phyloP scores from a whole-genome alignment of 306 rosid species.

The Inga laurina region DNA sequence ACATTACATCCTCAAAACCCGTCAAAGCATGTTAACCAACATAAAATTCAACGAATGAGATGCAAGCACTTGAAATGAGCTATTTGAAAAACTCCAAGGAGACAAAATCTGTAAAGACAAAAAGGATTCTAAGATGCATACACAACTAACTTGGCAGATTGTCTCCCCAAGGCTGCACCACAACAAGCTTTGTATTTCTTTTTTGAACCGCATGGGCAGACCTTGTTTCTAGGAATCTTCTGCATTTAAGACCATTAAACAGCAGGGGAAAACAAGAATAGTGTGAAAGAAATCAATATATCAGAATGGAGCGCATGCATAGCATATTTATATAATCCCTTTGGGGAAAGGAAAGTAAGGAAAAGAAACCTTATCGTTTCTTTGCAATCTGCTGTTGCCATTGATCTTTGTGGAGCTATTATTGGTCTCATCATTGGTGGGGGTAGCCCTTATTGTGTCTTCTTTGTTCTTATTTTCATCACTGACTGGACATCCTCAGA shows the following conservation, averaged over 20 bases:
- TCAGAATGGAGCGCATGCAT: constrained; percentile 4
- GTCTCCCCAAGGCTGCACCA: constrained; percentile 57
- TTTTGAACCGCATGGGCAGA: constrained; percentile 79
- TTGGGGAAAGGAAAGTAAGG: not conserved
- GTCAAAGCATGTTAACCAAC: constrained; percentile 24
- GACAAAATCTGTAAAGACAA: constrained; percentile 4
- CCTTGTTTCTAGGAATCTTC: constrained; percentile 69
- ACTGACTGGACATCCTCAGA: constrained; percentile 34
- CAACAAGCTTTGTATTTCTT: constrained; percentile 85
- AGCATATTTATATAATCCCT: not conserved
- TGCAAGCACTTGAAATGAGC: not conserved
- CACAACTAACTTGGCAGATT: constrained; percentile 53
- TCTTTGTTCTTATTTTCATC: constrained; percentile 40
- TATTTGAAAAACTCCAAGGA: not conserved
- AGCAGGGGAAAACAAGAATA: constrained; percentile 7
- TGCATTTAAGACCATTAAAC: constrained; percentile 32
- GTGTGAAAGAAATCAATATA: constrained; percentile 17
- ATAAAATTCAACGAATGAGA: constrained; percentile 4
- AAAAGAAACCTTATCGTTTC: constrained; percentile 56
- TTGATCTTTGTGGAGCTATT: constrained; percentile 25
- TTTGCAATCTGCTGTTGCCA: constrained; percentile 36
- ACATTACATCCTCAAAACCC: constrained; percentile 8
- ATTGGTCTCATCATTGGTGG: constrained; percentile 34
- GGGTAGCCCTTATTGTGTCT: constrained; percentile 39
- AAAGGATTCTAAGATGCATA: constrained; percentile 40